Evolutionary conservation across 495 filamentous ascomycete species (phyloP), one percentile per base, ranked within the genome.

Genomic region (Aspergillus incahuasiensis): DNA sequence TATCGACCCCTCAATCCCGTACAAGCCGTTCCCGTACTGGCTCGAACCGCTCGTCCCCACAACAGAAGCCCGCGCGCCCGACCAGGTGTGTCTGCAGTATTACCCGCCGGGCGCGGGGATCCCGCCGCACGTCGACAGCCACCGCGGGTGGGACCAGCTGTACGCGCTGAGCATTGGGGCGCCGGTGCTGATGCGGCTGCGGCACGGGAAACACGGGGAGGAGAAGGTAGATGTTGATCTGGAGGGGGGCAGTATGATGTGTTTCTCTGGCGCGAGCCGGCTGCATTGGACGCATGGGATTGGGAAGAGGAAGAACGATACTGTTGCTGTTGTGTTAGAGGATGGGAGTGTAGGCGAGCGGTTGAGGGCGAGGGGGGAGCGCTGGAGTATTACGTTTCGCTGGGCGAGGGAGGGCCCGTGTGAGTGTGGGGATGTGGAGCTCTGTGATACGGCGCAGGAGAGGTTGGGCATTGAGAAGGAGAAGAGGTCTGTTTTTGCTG

Each of bases 231-330:
- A 73, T 9, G 56, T 74, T 13, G 72, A 74, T 60, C 50, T 73
- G 55, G 55, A 41, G 2, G 67, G 67, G 7, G 51, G 72, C 47
- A 72, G 65, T 48, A 66, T 74, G 70, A 74, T 74, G 72, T 61
- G 70, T 51, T 62, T 73, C 56, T 61, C 59, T 7, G 66, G 67
- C 0, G 70, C 72, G 18, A 62, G 70, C n/a, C 60, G 72, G 30
- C 40, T 74, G 52, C 67, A 72, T 65, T 74, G 72, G 72, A 73
- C 72, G 6, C 72, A 74, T 66, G 70, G 70, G 5, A 74, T 74
- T 24, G 70, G 63, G 57, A 74, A 74, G 55, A 60, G 70, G 21
- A 74, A 74, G 57, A 74, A 62, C 2, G 72, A 74, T 59, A 62
- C 54, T 1, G 32, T 74, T 11, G 6, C 63, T 0, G 68, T 71